Evolutionary conservation across 106 monocot genomes (phyloP).

Genomic region (Dendrobium officinale): DNA sequence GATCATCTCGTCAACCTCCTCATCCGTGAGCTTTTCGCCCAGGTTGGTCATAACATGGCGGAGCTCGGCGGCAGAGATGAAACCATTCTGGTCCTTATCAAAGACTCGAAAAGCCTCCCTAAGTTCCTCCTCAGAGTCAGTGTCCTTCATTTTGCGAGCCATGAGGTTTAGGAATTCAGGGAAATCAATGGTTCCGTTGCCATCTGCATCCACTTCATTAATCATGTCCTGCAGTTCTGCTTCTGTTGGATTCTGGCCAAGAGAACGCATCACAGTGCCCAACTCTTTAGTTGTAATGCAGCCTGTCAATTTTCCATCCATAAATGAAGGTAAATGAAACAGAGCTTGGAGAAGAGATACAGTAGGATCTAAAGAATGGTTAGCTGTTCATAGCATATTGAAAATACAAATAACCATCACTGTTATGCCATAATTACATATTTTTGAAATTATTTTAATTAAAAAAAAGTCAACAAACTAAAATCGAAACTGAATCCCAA

Average conservation of each 20-base stretch:
- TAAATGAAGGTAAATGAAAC: too few species aligned
- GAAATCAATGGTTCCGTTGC: conserved; percentile 21
- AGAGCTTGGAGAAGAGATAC: too few species aligned
- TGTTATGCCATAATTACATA: too few species aligned
- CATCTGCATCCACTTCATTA: conserved; percentile 19
- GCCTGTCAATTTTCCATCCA: not conserved
- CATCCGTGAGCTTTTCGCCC: conserved; percentile 17
- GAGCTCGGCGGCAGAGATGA: conserved; percentile 21
- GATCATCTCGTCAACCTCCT: conserved; percentile 24
- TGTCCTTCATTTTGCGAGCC: conserved; percentile 26
- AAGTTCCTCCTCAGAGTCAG: conserved; percentile 24
- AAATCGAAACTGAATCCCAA: too few species aligned
- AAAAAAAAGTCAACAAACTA: too few species aligned
- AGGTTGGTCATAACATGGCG: conserved; percentile 23
- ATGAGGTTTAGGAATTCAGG: conserved; percentile 23
- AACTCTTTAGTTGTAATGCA: conserved; percentile 20
- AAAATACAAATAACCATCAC: too few species aligned
- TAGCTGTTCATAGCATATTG: too few species aligned
- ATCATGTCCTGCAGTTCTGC: conserved; percentile 25
- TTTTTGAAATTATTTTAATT: too few species aligned
- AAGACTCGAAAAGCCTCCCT: conserved; percentile 25
- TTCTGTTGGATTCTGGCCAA: conserved; percentile 21
- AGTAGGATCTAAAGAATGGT: too few species aligned
- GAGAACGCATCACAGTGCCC: conserved; percentile 23
- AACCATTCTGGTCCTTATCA: conserved; percentile 25